phyloP scores from a whole-genome alignment of 2,329 filamentous ascomycete genomes.

The Aspergillus ustus region DNA sequence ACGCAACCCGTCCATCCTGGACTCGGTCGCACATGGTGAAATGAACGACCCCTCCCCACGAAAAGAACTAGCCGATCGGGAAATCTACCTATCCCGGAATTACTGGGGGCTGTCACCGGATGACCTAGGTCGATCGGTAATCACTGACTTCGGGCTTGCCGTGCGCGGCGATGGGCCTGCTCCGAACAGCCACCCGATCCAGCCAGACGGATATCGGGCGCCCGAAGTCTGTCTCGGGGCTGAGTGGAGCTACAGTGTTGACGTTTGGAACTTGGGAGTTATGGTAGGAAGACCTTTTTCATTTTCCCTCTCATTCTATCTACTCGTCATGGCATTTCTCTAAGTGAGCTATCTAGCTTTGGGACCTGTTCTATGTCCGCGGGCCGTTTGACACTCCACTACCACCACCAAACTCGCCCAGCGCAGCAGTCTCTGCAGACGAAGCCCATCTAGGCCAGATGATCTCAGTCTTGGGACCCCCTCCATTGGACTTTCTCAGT shows the following conservation, averaged over 20 bases:
- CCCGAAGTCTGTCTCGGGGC: constrained; percentile 37
- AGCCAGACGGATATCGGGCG: constrained; percentile 42
- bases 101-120: constrained; percentile 28
- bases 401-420: constrained; percentile 3
- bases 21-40: constrained; percentile 29
- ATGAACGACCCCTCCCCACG: constrained; percentile 31
- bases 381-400: constrained; percentile 26
- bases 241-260: constrained; percentile 36
- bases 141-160: constrained; percentile 37
- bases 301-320: no score
- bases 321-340: constrained; percentile 1
- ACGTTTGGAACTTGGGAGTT: constrained; percentile 41
- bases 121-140: constrained; percentile 29
- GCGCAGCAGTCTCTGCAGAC: constrained; percentile 9
- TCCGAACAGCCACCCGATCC: constrained; percentile 45
- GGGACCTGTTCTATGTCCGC: constrained; percentile 28
- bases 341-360: constrained; percentile 26
- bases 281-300: constrained; percentile 27
- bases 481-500: constrained; percentile 36
- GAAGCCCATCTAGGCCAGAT: constrained; percentile 38
- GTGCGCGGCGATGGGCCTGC: constrained; percentile 35
- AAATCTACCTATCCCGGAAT: constrained; percentile 26
- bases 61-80: constrained; percentile 17
- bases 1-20: constrained; percentile 30
- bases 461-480: constrained; percentile 38